Conservation (phyloP, 306 rosid genomes). For the Cicer yamashitae region DNA sequence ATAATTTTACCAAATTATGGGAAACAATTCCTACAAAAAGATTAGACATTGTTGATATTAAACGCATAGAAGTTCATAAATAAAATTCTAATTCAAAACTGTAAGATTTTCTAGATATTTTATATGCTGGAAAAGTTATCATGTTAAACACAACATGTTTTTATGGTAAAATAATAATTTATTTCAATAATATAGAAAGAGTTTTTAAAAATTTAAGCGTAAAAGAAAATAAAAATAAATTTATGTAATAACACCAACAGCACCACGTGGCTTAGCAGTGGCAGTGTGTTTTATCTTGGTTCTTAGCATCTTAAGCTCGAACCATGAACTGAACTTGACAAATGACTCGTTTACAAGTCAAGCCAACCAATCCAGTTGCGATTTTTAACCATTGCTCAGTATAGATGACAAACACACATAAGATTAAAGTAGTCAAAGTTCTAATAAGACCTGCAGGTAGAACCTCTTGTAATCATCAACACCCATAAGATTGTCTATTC, state of each 20-base stretch:
- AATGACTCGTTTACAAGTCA: conserved; percentile 1
- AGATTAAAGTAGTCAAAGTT: conserved; percentile 36
- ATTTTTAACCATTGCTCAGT: conserved; percentile 31
- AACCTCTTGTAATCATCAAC: conserved; percentile 86
- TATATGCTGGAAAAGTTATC: not conserved
- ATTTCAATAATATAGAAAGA: not conserved
- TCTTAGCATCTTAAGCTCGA: conserved; percentile 28
- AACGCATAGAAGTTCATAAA: conserved; percentile 1
- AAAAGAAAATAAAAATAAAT: not conserved
- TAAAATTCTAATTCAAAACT: conserved; percentile 12
- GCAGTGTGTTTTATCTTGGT: conserved; percentile 19
- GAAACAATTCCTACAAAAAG: conserved; percentile 7
- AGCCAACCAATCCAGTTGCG: conserved; percentile 5
- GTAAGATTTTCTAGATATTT: conserved; percentile 1
- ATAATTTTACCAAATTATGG: conserved; percentile 14
- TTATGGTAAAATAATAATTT: not conserved
- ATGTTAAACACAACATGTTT: not conserved
- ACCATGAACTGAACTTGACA: conserved; percentile 26
- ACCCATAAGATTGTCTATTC: conserved; percentile 83
- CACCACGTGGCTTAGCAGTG: conserved; percentile 26
- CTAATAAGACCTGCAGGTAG: conserved; percentile 83
- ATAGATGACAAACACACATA: conserved; percentile 25
- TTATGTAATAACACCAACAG: conserved; percentile 5
- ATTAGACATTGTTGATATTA: conserved; percentile 1
- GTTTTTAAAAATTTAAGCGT: not conserved